Evolutionary conservation across 495 filamentous ascomycete genomes (phyloP).

Genomic region (Aeminium ludgeri): DNA sequence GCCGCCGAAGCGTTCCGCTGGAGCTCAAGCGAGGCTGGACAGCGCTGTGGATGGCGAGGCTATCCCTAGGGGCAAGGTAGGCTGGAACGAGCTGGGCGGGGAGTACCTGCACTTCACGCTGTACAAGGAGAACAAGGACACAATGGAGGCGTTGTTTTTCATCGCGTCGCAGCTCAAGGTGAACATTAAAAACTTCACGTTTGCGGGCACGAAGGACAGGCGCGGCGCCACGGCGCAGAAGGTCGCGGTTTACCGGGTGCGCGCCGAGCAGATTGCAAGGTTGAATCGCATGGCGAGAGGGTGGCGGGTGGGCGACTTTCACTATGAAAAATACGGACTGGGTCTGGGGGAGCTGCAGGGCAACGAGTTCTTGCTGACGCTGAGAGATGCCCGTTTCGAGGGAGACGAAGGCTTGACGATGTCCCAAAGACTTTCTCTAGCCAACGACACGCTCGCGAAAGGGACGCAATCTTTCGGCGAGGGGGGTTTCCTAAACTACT

Average conservation of each 20-base stretch:
- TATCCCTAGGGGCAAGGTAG: constrained; percentile 23
- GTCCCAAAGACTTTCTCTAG: constrained; percentile 23
- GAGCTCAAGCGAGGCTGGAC: constrained; percentile 12
- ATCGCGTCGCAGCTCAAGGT: constrained; percentile 52
- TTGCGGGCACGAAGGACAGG: constrained; percentile 88
- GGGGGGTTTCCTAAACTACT: constrained; percentile 89
- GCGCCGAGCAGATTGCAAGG: constrained; percentile 41
- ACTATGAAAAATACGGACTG: constrained; percentile 49
- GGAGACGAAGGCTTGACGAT: constrained; percentile 29
- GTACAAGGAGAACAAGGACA: constrained; percentile 97
- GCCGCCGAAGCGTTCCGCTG: constrained; percentile 15
- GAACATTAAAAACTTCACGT: constrained; percentile 53
- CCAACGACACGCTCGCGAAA: constrained; percentile 37
- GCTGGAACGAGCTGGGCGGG: constrained; percentile 51
- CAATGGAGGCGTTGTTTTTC: constrained; percentile 73
- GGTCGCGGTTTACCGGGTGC: constrained; percentile 51
- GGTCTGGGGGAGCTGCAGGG: constrained; percentile 68
- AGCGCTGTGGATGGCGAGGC: constrained; percentile 14
- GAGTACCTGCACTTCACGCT: constrained; percentile 82
- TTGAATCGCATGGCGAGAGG: constrained; percentile 46
- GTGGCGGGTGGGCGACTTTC: constrained; percentile 60
- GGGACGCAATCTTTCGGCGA: constrained; percentile 38
- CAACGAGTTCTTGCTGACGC: constrained; percentile 82
- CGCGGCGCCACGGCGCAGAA: constrained; percentile 78
- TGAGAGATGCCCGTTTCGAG: constrained; percentile 61